Evolutionary conservation across 306 rosid species (phyloP), one percentile per base, ranked within the genome.

Genomic region (Prunus campanulata): DNA sequence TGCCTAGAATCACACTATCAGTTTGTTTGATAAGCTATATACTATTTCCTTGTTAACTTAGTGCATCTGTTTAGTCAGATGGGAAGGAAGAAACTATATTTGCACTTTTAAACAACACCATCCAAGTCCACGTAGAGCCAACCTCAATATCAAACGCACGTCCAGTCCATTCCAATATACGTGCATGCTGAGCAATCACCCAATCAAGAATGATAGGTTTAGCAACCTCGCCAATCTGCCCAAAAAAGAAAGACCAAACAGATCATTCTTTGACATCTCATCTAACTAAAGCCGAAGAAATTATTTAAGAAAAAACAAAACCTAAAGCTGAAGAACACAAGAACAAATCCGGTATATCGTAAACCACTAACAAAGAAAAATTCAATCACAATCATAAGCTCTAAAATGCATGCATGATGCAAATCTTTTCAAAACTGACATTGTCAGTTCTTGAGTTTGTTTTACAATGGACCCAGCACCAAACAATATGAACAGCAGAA

Each of bases 131-230:
- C 20, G 30, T 39, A 71, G 50, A 79, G 75, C 89, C 46, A 70
- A 87, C 91, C 91, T 87, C 91, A 64, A 85, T 68, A 84, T 85
- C 82, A 83, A 85, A 80, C 13, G 82, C 87, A 6, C 87, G 85
- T 56, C 86, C 89, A 57, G 87, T 87, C 91, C 91, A 87, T 74
- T 87, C 89, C 83, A 86, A 61, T 68, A 77, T 73, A 62, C 79
- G 82, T 70, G 74, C 76, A 82, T 71, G 81, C 82, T 78, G 89
- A 81, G 86, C 87, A 77, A 87, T 85, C 84, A 87, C 83, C 91
- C 91, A 87, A 72, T 87, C 89, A 72, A 87, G 87, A 81, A 85
- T 80, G 62, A 85, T 74, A 57, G 89, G 87, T 75, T 87, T 87
- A 30, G 86, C 78, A 80, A 87, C 83, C 78, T 85, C 87, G 32